A percentile compares a stretch with the other conserved stretches of the same genome.
Evolutionary conservation across 768 basidiomycete species (phyloP).

Genomic region (Imleria badia): DNA sequence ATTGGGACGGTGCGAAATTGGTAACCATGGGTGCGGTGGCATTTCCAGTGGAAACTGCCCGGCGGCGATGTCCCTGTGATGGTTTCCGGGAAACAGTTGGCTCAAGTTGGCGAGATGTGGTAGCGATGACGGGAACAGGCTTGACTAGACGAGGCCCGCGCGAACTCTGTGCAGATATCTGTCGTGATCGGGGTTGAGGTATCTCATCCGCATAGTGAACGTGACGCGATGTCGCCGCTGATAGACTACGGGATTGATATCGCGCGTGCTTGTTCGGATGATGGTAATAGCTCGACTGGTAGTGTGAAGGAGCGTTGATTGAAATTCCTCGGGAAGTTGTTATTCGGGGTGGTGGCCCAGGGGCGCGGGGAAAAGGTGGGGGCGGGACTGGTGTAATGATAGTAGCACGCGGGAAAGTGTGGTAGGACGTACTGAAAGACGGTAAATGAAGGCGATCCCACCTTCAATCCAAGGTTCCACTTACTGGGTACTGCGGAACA

Average conservation of each 20-base stretch:
- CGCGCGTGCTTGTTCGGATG: background rate
- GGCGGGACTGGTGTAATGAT: background rate
- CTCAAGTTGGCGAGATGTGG: background rate
- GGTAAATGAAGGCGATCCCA: conserved; percentile 13
- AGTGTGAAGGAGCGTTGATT: background rate
- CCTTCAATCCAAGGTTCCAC: conserved; percentile 12
- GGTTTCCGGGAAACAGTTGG: conserved; percentile 5
- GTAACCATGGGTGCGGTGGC: background rate
- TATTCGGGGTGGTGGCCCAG: conserved; percentile 1
- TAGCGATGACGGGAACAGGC: background rate
- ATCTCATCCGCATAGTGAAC: conserved; percentile 26
- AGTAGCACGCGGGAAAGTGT: conserved; percentile 29
- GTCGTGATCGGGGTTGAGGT: conserved; percentile 9
- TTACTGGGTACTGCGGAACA: conserved; percentile 24
- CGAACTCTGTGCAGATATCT: conserved; percentile 6
- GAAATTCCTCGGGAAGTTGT: conserved; percentile 7
- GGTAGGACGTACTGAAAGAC: conserved; percentile 20
- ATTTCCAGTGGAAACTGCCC: conserved; percentile 21
- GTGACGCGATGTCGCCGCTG: conserved; percentile 20
- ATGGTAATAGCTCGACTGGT: conserved; percentile 1
- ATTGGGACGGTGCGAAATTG: conserved; percentile 5
- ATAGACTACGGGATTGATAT: conserved; percentile 9
- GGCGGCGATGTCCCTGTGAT: conserved; percentile 16
- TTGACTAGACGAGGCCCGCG: background rate
- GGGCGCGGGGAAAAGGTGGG: background rate